phyloP scores from a whole-genome alignment of 306 rosid species.

The Cicer arietinum region DNA sequence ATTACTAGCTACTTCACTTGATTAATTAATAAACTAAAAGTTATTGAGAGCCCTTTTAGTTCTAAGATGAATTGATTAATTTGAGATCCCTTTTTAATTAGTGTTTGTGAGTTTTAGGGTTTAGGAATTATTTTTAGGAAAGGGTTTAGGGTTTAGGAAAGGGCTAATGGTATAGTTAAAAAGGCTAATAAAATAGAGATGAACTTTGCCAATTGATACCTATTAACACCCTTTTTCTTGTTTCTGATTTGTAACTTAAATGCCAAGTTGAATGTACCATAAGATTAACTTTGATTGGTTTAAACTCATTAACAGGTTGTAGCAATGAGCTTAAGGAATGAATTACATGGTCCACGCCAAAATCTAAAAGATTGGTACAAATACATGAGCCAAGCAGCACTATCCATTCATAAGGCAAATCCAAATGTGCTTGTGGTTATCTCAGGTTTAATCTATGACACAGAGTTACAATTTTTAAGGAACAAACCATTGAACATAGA shows the following conservation, averaged over 20 bases:
- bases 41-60: neutral
- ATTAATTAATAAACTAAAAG: neutral
- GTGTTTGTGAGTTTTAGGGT: neutral
- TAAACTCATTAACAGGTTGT: slow-evolving; percentile 46
- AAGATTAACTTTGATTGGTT: neutral
- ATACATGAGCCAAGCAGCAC: slow-evolving; percentile 51
- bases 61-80: neutral
- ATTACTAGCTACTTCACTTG: neutral
- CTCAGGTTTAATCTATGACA: slow-evolving; percentile 62
- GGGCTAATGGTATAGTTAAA: no score
- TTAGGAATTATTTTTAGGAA: neutral
- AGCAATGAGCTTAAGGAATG: slow-evolving; percentile 68
- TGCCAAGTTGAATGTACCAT: neutral
- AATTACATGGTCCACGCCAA: slow-evolving; percentile 60
- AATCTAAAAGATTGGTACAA: slow-evolving; percentile 51
- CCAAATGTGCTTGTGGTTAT: slow-evolving; percentile 55
- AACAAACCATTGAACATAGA: slow-evolving; percentile 40
- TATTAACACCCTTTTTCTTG: no score
- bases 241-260: neutral
- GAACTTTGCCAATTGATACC: no score
- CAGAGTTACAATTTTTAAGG: slow-evolving; percentile 55
- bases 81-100: neutral
- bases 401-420: slow-evolving; percentile 48
- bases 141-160: no score
- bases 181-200: no score